A percentile compares a stretch with the other conserved stretches of the same genome.
Evolutionary conservation across 345 rosid species (phyloP).

Genomic region (Camelina neglecta): DNA sequence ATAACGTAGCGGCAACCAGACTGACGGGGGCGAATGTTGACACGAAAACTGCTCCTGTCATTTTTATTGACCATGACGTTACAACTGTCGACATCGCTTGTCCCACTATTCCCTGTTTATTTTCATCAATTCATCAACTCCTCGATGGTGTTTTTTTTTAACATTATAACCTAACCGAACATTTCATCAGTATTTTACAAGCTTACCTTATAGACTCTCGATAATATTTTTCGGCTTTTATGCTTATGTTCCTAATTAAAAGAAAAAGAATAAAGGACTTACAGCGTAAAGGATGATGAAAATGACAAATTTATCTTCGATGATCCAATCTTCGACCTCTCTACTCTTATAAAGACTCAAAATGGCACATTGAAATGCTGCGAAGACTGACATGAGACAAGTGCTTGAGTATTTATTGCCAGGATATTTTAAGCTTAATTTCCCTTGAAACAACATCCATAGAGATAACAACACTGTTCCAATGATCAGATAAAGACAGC

Average conservation of each 20-base stretch:
- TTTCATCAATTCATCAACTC: neutral
- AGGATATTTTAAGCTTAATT: slow-evolving; percentile 53
- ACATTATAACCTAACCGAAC: neutral
- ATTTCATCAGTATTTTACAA: slow-evolving; percentile 1
- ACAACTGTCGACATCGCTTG: slow-evolving; percentile 53
- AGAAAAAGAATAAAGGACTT: slow-evolving; percentile 30
- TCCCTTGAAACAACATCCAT: slow-evolving; percentile 65
- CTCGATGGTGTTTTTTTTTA: neutral
- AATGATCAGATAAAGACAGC: slow-evolving; percentile 46
- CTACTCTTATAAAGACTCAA: slow-evolving; percentile 49
- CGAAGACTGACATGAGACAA: slow-evolving; percentile 58
- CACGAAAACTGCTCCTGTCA: slow-evolving; percentile 54
- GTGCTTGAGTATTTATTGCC: slow-evolving; percentile 60
- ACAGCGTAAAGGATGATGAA: slow-evolving; percentile 50
- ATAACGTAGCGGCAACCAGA: slow-evolving; percentile 43
- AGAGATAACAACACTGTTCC: slow-evolving; percentile 50
- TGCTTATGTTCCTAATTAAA: neutral
- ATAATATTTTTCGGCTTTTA: neutral
- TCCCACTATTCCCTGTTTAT: slow-evolving; percentile 52
- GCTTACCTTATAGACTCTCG: neutral
- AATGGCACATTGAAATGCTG: slow-evolving; percentile 59
- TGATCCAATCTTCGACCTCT: slow-evolving; percentile 51
- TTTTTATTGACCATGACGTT: slow-evolving; percentile 53
- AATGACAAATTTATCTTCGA: slow-evolving; percentile 53
- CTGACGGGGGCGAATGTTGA: slow-evolving; percentile 52